Base-by-base conservation (phyloP, 352 stramenopile species). In the Phytopythium chamaehyphon region DNA sequence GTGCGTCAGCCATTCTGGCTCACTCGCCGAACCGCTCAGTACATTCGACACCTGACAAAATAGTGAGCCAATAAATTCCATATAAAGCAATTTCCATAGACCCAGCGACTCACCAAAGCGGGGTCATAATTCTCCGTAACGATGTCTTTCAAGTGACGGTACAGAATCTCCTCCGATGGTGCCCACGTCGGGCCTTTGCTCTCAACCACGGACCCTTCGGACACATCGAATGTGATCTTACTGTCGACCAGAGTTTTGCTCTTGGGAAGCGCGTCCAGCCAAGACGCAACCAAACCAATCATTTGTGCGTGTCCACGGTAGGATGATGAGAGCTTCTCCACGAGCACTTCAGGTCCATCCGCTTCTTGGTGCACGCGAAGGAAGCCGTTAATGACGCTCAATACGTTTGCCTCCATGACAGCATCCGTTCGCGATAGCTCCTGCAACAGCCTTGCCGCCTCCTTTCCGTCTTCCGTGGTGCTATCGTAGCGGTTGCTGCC, bases 261-360 rank as follows among this genome's bases (percentile, higher is more conserved):
- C 1, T 85, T 66, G 0, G 78, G 77, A 9, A 89, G 47, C 19
- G 66, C 66, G 37, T 95, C 83, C 38, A 95, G 60, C 84, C 84
- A 95, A 19, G 78, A 88, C 6, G 78, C 81, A n/a, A 93, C 72
- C 4, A 95, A 69, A 0, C 76, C 74, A n/a, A 91, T 83, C 82
- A 95, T 93, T 55, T 95, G 81, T 8, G 84, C 81, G 55, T 95
- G 83, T 6, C 84, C 84, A 48, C 84, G 80, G 36, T 95, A 95
- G 11, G 84, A 93, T 14, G 79, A 88, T 42, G 84, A 95, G 8
- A 95, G 69, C 39, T 90, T 85, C 52, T 95, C 83, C 15, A 95
- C 84, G 0, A 95, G 60, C 42, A 95, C 87, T 54, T 95, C 84
- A 5, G 84, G 84, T 6, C 84, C 84, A 54, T 95, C 85, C 2